These are phyloP conservation scores for Glarea lozoyensis DNA, from an alignment of 495 filamentous ascomycete genomes.

Conservation along the genomic window DNA sequence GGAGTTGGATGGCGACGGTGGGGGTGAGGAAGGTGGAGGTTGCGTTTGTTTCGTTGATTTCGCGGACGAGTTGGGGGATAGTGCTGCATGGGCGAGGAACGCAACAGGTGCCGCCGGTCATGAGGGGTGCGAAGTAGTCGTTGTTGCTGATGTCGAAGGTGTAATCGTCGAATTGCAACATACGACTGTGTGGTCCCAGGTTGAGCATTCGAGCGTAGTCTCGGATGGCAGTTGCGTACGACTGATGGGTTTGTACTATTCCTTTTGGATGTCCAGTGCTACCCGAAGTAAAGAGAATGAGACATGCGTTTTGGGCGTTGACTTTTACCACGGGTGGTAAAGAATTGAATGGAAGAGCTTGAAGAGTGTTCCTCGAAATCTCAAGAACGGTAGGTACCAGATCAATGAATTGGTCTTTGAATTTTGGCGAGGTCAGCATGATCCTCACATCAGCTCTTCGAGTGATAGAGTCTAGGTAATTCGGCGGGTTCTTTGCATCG, in stretches of 20 bases:
- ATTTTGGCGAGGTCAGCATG: not conserved
- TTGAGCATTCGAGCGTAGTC: not conserved
- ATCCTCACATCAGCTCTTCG: not conserved
- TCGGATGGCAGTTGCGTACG: not conserved
- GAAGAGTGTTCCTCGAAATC: not conserved
- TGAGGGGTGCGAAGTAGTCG: not conserved
- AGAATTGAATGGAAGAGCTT: constrained; percentile 9
- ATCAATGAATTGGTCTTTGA: not conserved
- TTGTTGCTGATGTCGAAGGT: not conserved
- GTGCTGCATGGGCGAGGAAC: too few species aligned
- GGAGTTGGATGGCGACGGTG: not conserved
- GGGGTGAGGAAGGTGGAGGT: not conserved
- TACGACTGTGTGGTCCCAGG: not conserved
- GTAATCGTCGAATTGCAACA: constrained; percentile 5
- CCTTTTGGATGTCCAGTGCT: constrained; percentile 40
- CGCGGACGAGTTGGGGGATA: too few species aligned
- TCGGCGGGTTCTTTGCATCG: constrained; percentile 30
- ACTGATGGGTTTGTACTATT: constrained; percentile 12
- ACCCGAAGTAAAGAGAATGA: constrained; percentile 39
- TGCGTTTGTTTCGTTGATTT: too few species aligned
- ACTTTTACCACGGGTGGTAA: not conserved
- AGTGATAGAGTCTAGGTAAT: not conserved
- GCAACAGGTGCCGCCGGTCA: not conserved
- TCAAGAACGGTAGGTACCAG: constrained; percentile 14
- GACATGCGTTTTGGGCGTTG: constrained; percentile 18